These are phyloP conservation scores for Stentor roeselii DNA, from an alignment of 73 alveolate species.

Conservation along the genomic window DNA sequence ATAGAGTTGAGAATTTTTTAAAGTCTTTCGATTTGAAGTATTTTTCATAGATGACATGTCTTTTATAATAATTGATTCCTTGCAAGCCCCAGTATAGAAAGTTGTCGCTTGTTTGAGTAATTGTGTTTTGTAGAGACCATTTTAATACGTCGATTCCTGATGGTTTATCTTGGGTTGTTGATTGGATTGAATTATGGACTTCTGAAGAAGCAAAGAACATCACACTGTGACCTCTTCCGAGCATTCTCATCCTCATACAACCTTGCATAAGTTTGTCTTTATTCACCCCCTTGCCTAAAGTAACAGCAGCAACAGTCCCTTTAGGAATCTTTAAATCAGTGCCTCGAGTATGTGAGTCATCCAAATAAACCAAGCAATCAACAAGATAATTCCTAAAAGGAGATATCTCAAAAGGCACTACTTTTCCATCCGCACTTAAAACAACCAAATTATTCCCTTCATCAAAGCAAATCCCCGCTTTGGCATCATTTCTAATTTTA, in stretches of 20 bases:
- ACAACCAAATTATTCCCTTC: conserved; percentile 22
- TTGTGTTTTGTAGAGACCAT: not conserved
- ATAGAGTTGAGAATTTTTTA: no score
- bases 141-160: not conserved
- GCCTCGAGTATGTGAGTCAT: conserved; percentile 33
- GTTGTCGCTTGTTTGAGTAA: not conserved
- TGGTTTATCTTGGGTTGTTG: not conserved
- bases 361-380: conserved; percentile 2
- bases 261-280: conserved; percentile 28
- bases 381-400: not conserved
- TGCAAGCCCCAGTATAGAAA: not conserved
- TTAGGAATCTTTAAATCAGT: conserved; percentile 26
- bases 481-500: not conserved
- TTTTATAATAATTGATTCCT: not conserved
- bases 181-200: not conserved
- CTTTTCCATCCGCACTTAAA: not conserved
- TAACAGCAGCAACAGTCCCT: conserved; percentile 2
- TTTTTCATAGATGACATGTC: not conserved
- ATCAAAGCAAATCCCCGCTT: conserved; percentile 6
- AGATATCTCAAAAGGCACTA: not conserved
- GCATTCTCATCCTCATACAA: conserved; percentile 28
- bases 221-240: conserved; percentile 16
- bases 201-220: conserved; percentile 20
- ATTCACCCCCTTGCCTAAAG: conserved; percentile 23
- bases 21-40: no score